Evolutionary conservation across 257 asterid genomes (phyloP).

Genomic region (Petrea volubilis): DNA sequence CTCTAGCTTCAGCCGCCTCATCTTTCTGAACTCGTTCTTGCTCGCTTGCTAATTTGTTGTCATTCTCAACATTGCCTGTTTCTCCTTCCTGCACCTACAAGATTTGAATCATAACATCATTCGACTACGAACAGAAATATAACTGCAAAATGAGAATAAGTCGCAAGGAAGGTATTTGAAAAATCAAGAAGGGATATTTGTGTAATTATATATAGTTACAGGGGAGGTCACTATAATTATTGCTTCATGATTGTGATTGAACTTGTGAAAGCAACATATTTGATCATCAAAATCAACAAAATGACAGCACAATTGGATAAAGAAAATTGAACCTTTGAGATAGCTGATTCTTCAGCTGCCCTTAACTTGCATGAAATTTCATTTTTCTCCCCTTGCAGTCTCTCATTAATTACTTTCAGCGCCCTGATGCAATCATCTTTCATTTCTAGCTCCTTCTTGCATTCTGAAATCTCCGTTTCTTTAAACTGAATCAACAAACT

Average conservation of each 20-base stretch:
- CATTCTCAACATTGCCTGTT: constrained; percentile 23
- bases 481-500: constrained; percentile 33
- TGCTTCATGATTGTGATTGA: too few relatives aligned
- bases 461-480: constrained; percentile 42
- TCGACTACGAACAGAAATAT: too few relatives aligned
- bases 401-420: constrained; percentile 28
- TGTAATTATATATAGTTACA: too few relatives aligned
- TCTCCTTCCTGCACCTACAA: constrained; percentile 36
- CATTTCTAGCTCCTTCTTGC: constrained; percentile 31
- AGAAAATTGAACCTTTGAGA: constrained; percentile 39
- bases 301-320: neutral
- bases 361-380: constrained; percentile 29
- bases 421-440: constrained; percentile 30
- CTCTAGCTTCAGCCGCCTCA: constrained; percentile 33
- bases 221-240: too few relatives aligned
- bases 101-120: neutral
- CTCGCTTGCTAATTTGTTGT: constrained; percentile 27
- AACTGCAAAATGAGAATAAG: too few relatives aligned
- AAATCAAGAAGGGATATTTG: too few relatives aligned
- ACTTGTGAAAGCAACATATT: too few relatives aligned
- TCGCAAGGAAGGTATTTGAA: too few relatives aligned
- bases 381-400: constrained; percentile 36
- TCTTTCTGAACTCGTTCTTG: constrained; percentile 34
- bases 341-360: constrained; percentile 32
- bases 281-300: neutral